phyloP scores from a whole-genome alignment of 2,329 filamentous ascomycete genomes.

The Aspergillus jensenii region DNA sequence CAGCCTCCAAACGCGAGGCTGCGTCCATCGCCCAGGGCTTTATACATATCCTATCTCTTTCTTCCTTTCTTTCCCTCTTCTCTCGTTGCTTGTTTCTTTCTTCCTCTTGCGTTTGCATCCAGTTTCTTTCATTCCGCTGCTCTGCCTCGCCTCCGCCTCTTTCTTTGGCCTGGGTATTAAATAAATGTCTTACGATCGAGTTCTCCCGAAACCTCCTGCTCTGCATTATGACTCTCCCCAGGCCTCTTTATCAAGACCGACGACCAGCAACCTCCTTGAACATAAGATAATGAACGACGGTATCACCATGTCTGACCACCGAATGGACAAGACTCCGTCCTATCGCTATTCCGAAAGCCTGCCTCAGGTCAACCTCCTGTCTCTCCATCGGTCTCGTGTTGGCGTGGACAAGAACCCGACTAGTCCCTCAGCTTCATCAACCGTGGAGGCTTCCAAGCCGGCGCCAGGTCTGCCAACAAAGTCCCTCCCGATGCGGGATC shows the following conservation, averaged over 20 bases:
- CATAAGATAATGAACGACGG: conserved; percentile 44
- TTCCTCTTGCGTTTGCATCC: conserved; percentile 9
- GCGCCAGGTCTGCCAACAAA: conserved; percentile 20
- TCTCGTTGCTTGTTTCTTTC: conserved; percentile 13
- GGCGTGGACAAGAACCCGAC: conserved; percentile 22
- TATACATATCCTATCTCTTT: conserved; percentile 3
- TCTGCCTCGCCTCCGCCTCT: conserved; percentile 10
- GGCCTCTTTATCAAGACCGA: conserved; percentile 31
- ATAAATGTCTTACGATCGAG: conserved; percentile 52
- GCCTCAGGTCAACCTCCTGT: conserved; percentile 28
- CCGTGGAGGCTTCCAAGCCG: conserved; percentile 17
- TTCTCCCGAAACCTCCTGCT: conserved; percentile 45
- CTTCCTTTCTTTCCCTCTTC: conserved; percentile 9
- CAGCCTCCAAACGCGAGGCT: not conserved
- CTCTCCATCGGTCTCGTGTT: conserved; percentile 26
- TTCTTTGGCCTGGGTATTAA: conserved; percentile 28
- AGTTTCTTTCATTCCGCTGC: conserved; percentile 14
- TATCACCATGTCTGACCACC: conserved; percentile 20
- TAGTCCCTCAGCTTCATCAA: not conserved
- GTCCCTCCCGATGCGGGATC: conserved; percentile 25
- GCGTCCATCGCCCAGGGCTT: not conserved
- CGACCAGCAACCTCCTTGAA: conserved; percentile 38
- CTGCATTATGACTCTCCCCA: conserved; percentile 41
- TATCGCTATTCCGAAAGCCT: conserved; percentile 24
- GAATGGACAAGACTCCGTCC: conserved; percentile 15